Base-by-base conservation (phyloP, 2,329 filamentous ascomycete genomes). In the Verticillium klebahnii region DNA sequence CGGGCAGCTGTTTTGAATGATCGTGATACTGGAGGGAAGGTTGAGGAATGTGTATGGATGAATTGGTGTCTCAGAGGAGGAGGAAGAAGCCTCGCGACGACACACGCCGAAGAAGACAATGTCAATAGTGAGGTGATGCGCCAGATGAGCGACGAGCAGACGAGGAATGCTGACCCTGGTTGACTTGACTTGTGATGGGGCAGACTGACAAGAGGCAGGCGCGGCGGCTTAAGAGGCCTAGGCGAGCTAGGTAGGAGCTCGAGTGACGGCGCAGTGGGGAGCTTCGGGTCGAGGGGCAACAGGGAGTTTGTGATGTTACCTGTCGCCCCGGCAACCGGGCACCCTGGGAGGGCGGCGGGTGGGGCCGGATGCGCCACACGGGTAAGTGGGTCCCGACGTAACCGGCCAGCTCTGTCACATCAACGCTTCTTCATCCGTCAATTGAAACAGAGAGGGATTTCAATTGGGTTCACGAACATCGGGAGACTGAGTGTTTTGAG, bases 61-160 rank as follows among this genome's bases (percentile, higher is more conserved):
- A 71, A 74, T 73, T 74, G 73, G 37, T 63, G 57, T 19, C 25
- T 56, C 45, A 50, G 19, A 50, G 23, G 9, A 50, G 19, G 45
- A 50, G 45, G 45, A 19, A 11, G n/a, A 23, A 25, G 11, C n/a
- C 25, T 14, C n/a, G 19, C n/a, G 12, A 23, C 45, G 45, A 23
- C 17, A 19, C 23, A n/a, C n/a, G 45, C 19, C 19, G 45, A 23
- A 23, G 45, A 50, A 50, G 45, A 50, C 45, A 50, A 50, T 23
- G 45, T 25, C 19, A 50, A 50, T 50, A 50, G 45, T 23, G 45
- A 50, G 45, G 9, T 23, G 45, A 50, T n/a, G 9, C 19, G 45
- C 8, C 45, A 23, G 45, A 23, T 8, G 45, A 50, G 19, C 11
- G 45, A 50, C 11, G 45, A 50, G 45, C 45, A 23, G 45, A 50